These are phyloP conservation scores for Fusarium sororula DNA, from an alignment of 2,329 filamentous ascomycete species.

Conservation along the genomic window DNA sequence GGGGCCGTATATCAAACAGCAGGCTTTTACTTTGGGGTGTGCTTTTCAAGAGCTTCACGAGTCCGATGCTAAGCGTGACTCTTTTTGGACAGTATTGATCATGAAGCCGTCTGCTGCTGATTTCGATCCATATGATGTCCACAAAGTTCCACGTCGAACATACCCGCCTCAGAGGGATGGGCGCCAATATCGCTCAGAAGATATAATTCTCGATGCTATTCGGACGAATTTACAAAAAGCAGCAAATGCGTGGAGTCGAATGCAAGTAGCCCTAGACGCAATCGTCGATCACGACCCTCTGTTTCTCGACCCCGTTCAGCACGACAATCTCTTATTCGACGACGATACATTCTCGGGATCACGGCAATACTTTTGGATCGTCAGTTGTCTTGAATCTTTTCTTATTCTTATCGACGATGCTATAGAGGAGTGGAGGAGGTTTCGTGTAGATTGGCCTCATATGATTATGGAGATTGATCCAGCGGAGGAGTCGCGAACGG, in stretches of 20 bases:
- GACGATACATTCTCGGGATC: slow-evolving; percentile 1
- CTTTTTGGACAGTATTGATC: neutral
- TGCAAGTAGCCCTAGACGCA: neutral
- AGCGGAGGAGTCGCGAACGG: neutral
- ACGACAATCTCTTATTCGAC: neutral
- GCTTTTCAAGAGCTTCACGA: neutral
- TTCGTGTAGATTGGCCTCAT: neutral
- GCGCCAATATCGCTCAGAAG: neutral
- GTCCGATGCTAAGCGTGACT: neutral
- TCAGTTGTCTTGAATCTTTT: neutral
- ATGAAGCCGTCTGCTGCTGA: neutral
- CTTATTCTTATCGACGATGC: neutral
- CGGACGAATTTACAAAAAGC: neutral
- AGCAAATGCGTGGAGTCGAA: neutral
- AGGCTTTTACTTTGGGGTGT: neutral
- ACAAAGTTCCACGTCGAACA: neutral
- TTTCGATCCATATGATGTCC: neutral
- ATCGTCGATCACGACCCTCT: neutral
- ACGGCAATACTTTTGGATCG: neutral
- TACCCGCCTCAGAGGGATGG: neutral
- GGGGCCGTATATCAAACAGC: neutral
- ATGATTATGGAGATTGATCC: neutral
- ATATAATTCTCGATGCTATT: neutral
- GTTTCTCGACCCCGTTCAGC: neutral
- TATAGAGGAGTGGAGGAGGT: neutral